A percentile compares a stretch with the other conserved stretches of the same genome.
These are phyloP conservation scores for Colletotrichum sp. DNA, from an alignment of 2,329 filamentous ascomycete genomes.

Conservation along the genomic window DNA sequence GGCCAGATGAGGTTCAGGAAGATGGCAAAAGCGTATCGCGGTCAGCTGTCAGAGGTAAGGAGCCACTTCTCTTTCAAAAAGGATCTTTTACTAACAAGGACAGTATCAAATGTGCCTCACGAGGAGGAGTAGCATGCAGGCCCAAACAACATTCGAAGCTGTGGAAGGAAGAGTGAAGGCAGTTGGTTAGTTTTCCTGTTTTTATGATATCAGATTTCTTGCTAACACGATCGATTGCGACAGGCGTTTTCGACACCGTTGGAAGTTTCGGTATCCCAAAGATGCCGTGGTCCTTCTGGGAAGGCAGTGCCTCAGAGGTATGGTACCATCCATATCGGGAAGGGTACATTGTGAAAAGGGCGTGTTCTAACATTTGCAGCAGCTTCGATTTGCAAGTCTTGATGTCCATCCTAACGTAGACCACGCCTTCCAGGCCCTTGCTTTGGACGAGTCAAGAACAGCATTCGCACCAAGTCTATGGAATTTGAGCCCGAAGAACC, in stretches of 20 bases:
- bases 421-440: slow-evolving; percentile 61
- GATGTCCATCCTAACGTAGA: slow-evolving; percentile 38
- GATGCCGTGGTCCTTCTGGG: slow-evolving; percentile 3
- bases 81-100: fast-evolving
- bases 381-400: slow-evolving; percentile 23
- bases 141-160: not conserved
- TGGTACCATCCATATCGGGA: fast-evolving
- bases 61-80: not conserved
- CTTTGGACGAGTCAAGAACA: slow-evolving; percentile 54
- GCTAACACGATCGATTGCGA: not conserved
- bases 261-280: slow-evolving; percentile 43
- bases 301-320: slow-evolving; percentile 7
- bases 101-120: slow-evolving; percentile 4
- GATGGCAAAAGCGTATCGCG: not conserved
- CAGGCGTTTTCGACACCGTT: slow-evolving; percentile 58
- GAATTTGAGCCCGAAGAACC: slow-evolving; percentile 22
- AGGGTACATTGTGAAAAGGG: not conserved
- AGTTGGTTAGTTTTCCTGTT: not conserved
- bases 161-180: not conserved
- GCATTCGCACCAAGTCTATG: slow-evolving; percentile 34
- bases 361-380: not conserved
- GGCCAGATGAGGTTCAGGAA: not conserved
- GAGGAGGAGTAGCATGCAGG: not conserved
- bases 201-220: fast-evolving
- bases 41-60: not conserved